phyloP scores from a whole-genome alignment of 2,329 filamentous ascomycete genomes.

The Lasiodiplodia sp. region DNA sequence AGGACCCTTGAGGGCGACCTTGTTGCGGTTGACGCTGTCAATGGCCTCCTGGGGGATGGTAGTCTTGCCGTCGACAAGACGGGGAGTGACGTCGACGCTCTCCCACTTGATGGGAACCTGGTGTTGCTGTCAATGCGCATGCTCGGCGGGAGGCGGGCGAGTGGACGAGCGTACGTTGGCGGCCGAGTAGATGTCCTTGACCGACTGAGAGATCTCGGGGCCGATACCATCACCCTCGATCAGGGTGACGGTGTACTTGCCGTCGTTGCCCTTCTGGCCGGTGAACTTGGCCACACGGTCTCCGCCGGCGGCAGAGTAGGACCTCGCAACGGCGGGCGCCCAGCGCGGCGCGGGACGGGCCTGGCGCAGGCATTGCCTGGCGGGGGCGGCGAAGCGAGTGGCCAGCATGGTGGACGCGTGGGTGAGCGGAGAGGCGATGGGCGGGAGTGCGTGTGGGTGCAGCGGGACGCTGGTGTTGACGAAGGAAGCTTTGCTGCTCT shows the following conservation, averaged over 20 bases:
- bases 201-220: conserved; percentile 94
- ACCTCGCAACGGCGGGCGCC: conserved; percentile 37
- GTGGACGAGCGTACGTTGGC: conserved; percentile 72
- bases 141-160: conserved; percentile 20
- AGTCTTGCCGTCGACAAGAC: conserved; percentile 92
- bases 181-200: conserved; percentile 98
- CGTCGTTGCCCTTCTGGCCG: conserved; percentile 86
- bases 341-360: conserved; percentile 47
- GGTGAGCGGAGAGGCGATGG: conserved; percentile 23
- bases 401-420: conserved; percentile 74
- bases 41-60: conserved; percentile 93
- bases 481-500: conserved; percentile 27
- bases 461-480: conserved; percentile 25
- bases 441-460: conserved; percentile 7
- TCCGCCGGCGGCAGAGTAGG: conserved; percentile 66
- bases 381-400: conserved; percentile 77
- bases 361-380: conserved; percentile 80
- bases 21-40: conserved; percentile 91
- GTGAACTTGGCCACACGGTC: conserved; percentile 91
- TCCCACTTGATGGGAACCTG: conserved; percentile 96
- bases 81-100: conserved; percentile 92
- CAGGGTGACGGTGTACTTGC: conserved; percentile 93
- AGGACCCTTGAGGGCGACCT: conserved; percentile 97
- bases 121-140: conserved; percentile 23
- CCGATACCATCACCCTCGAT: conserved; percentile 99